Conservation (phyloP, 495 filamentous ascomycete genomes). For the Talaromyces thailandensis region DNA sequence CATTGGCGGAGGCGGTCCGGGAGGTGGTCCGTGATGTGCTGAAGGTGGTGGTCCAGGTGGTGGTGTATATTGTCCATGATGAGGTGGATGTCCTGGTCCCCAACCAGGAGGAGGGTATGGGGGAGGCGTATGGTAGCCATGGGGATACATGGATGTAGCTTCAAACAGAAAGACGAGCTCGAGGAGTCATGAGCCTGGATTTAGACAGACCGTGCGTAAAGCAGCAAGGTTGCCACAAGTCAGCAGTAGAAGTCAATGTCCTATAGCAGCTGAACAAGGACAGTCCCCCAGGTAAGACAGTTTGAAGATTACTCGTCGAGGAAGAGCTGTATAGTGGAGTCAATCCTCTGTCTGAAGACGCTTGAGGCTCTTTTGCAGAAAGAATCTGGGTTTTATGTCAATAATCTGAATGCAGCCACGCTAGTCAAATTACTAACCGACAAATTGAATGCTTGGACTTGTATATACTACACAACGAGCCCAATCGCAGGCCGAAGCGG, state of each 20-base stretch:
- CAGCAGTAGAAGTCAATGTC: background rate
- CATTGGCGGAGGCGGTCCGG: background rate
- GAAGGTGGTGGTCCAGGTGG: background rate
- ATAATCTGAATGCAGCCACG: background rate
- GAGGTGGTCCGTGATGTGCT: background rate
- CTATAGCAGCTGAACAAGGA: background rate
- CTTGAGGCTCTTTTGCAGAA: background rate
- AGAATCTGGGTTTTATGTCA: background rate
- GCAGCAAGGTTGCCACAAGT: background rate
- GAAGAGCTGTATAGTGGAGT: background rate
- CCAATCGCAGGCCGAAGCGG: background rate
- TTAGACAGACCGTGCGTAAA: background rate
- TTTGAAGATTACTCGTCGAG: background rate
- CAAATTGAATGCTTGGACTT: background rate
- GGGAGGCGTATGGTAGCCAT: slow-evolving; percentile 1
- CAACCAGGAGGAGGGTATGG: slow-evolving; percentile 2
- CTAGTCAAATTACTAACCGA: background rate
- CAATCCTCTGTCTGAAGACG: background rate
- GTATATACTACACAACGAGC: background rate
- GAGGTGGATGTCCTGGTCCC: slow-evolving; percentile 3
- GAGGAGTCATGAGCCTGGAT: background rate
- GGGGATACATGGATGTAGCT: background rate
- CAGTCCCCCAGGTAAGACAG: background rate
- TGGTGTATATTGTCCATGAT: background rate
- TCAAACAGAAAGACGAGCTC: background rate